Conservation (phyloP, 2,329 filamentous ascomycete species). For the Dryadomyces sulphureus region DNA sequence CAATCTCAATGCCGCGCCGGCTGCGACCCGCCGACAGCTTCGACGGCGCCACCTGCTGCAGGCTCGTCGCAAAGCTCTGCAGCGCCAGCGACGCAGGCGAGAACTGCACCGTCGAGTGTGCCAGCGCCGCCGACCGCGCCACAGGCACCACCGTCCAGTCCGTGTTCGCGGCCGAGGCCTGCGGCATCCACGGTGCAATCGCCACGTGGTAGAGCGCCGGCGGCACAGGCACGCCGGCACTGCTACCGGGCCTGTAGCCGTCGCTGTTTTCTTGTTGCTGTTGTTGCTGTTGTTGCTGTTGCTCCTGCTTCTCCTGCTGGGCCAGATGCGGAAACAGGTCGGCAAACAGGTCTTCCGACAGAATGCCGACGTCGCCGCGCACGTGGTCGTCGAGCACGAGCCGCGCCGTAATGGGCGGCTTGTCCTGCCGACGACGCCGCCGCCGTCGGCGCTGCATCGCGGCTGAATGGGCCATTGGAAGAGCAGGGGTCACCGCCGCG, state of each 20-base stretch:
- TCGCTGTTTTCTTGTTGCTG: not conserved
- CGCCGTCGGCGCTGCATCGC: conserved; percentile 12
- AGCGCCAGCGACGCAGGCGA: conserved; percentile 58
- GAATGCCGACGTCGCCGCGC: conserved; percentile 68
- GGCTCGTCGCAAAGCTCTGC: conserved; percentile 61
- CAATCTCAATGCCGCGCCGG: conserved; percentile 68
- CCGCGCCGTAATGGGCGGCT: conserved; percentile 61
- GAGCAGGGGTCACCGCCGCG: not conserved
- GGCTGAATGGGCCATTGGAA: conserved; percentile 3
- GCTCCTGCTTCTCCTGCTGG: conserved; percentile 12
- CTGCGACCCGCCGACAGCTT: conserved; percentile 53
- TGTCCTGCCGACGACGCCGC: conserved; percentile 47
- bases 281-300: conserved; percentile 7
- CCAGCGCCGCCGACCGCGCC: conserved; percentile 45
- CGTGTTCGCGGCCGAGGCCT: conserved; percentile 40
- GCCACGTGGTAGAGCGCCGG: conserved; percentile 47
- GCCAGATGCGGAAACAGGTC: conserved; percentile 57
- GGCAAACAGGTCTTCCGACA: conserved; percentile 74
- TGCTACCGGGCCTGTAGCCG: not conserved
- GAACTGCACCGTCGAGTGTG: conserved; percentile 67
- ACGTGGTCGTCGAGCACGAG: conserved; percentile 75
- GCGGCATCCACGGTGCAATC: conserved; percentile 58
- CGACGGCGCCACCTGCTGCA: conserved; percentile 61
- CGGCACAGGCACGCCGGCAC: conserved; percentile 15
- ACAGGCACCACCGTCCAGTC: conserved; percentile 81